Evolutionary conservation across 495 filamentous ascomycete species (phyloP).

Genomic region (Lichina pygmaea): DNA sequence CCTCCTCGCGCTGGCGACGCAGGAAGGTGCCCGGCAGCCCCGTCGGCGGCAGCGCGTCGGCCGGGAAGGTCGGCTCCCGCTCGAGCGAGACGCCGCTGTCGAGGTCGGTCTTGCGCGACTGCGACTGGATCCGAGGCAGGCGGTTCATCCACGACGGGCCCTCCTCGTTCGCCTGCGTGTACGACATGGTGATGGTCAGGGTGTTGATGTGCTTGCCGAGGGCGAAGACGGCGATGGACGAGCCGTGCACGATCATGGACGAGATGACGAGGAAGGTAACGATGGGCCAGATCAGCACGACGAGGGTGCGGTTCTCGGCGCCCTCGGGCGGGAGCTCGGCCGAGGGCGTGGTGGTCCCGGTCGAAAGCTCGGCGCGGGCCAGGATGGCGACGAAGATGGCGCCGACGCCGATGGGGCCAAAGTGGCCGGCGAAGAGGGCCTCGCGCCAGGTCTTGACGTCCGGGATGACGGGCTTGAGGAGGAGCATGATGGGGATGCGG

Average conservation of each 20-base stretch:
- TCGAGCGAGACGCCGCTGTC: constrained; percentile 28
- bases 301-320: constrained; percentile 33
- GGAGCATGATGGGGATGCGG: constrained; percentile 85
- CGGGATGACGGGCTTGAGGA: constrained; percentile 76
- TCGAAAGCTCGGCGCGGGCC: constrained; percentile 69
- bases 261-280: constrained; percentile 81
- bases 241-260: constrained; percentile 90
- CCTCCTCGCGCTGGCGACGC: constrained; percentile 55
- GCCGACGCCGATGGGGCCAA: constrained; percentile 93
- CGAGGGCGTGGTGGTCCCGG: constrained; percentile 39
- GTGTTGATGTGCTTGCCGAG: constrained; percentile 98
- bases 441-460: constrained; percentile 98
- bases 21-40: constrained; percentile 48
- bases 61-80: constrained; percentile 38
- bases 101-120: constrained; percentile 40
- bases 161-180: constrained; percentile 71
- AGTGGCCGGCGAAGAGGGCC: constrained; percentile 91
- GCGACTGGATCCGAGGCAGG: constrained; percentile 67
- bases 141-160: constrained; percentile 86
- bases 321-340: constrained; percentile 24
- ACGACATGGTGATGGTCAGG: constrained; percentile 80
- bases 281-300: constrained; percentile 83
- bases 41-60: constrained; percentile 55
- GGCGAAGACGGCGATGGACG: constrained; percentile 93
- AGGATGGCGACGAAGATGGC: constrained; percentile 90